phyloP scores from a whole-genome alignment of 2,329 filamentous ascomycete genomes.

The Colletotrichum tropicicola region DNA sequence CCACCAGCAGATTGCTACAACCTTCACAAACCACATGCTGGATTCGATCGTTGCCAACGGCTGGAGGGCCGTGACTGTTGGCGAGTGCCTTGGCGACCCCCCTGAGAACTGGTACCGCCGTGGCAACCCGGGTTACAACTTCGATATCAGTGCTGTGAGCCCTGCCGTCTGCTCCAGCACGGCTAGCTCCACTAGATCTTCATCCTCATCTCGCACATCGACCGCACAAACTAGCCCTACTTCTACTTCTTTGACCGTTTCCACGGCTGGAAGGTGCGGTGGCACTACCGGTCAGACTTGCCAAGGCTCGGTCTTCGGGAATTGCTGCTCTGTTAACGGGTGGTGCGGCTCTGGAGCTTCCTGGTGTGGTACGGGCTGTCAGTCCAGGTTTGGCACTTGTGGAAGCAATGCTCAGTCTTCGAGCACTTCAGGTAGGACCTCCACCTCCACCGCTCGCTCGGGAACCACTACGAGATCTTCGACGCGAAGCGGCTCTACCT shows the following conservation, averaged over 20 bases:
- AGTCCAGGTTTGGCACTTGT: slow-evolving; percentile 31
- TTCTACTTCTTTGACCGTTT: slow-evolving; percentile 35
- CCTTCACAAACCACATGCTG: slow-evolving; percentile 46
- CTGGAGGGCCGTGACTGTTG: slow-evolving; percentile 50
- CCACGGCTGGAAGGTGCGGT: slow-evolving; percentile 46
- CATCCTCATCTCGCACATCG: slow-evolving; percentile 17
- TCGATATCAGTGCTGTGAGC: slow-evolving; percentile 15
- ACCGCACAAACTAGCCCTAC: slow-evolving; percentile 30
- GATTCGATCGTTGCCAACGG: slow-evolving; percentile 33
- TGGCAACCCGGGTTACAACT: slow-evolving; percentile 34
- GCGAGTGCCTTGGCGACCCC: slow-evolving; percentile 55
- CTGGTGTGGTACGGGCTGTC: slow-evolving; percentile 32
- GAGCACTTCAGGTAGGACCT: not conserved
- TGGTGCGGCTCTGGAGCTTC: slow-evolving; percentile 43
- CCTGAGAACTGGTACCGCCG: slow-evolving; percentile 55
- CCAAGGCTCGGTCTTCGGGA: slow-evolving; percentile 42
- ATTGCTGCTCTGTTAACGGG: slow-evolving; percentile 51
- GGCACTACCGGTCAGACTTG: slow-evolving; percentile 40
- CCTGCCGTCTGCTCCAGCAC: slow-evolving; percentile 13
- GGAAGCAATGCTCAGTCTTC: not conserved
- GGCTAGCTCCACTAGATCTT: slow-evolving; percentile 18
- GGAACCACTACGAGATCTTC: not conserved
- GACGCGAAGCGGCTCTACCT: not conserved
- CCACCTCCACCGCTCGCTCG: not conserved
- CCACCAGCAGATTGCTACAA: slow-evolving; percentile 51